These are phyloP conservation scores for Yamadazyma diddensiae DNA, from an alignment of 1,139 yeast species.

Conservation along the genomic window DNA sequence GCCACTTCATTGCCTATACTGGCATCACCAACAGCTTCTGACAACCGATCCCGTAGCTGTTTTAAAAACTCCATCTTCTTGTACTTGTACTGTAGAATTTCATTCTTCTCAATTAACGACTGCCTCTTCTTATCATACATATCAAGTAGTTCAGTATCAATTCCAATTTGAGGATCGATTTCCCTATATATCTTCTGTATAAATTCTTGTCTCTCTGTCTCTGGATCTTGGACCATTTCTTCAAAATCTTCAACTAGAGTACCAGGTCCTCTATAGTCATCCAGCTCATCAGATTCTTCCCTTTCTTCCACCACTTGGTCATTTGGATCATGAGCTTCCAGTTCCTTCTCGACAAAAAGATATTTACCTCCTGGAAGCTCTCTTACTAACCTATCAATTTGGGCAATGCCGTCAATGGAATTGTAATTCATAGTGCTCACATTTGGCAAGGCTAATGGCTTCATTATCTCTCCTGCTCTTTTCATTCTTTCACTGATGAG, in stretches of 20 bases:
- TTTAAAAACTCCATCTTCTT: conserved; percentile 28
- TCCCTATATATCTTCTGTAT: conserved; percentile 8
- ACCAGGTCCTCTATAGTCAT: too few relatives aligned
- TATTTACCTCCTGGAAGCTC: conserved; percentile 37
- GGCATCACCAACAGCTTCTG: conserved; percentile 9
- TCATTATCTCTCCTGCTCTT: conserved; percentile 21
- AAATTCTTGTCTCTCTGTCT: conserved; percentile 3
- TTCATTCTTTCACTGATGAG: conserved; percentile 27
- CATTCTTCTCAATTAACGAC: conserved; percentile 17
- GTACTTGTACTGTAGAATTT: conserved; percentile 21
- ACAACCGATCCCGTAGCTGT: conserved; percentile 13
- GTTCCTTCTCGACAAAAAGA: conserved; percentile 15
- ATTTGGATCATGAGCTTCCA: neutral
- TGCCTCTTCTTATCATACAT: conserved; percentile 25
- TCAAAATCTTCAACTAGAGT: conserved; percentile 5
- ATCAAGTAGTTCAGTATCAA: conserved; percentile 15
- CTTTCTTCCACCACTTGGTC: neutral
- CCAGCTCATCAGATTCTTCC: neutral
- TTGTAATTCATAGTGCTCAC: conserved; percentile 6
- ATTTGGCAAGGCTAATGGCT: conserved; percentile 32
- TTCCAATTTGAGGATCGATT: conserved; percentile 9
- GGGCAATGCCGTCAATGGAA: conserved; percentile 13
- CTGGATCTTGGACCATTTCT: conserved; percentile 1
- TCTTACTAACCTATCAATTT: conserved; percentile 23
- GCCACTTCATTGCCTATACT: conserved; percentile 20